Base-by-base conservation (phyloP, 1,284 basidiomycete genomes). In the Moesziomyces parantarcticus region DNA sequence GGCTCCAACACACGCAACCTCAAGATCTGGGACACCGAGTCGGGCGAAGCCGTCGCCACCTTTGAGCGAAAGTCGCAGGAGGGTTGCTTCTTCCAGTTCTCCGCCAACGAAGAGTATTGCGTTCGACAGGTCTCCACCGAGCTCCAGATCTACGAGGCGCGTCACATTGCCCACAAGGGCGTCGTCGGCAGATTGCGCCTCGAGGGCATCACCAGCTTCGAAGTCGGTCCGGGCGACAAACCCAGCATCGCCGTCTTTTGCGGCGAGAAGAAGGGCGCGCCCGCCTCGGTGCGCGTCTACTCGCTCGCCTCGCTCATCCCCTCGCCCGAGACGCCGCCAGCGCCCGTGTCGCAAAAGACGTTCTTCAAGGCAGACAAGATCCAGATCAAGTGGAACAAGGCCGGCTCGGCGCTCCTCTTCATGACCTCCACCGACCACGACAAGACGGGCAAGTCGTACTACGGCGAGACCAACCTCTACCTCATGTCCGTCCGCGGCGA, bases 331-430 rank as follows among this genome's bases (percentile, higher is more conserved):
- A 90, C 89, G 82, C 89, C 89, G 80, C 85, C 86, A 1, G 74
- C 81, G 6, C 86, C 86, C 22, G 59, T 76, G 26, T 82, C 81
- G n/a, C 85, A 86, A 76, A 98, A 98, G 87, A 92, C 90, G 1
- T 98, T 98, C 85, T 98, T 90, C 89, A 97, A 97, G 86, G 94
- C 95, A 3, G 95, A 98, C 86, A 92, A 92, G 70, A 89, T 93
- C 13, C 89, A 90, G 79, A 92, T 99, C 85, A 98, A 97, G 86
- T 98, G 96, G 96, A 98, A 98, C 85, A 89, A 89, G 18, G 89
- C 94, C 25, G 96, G 96, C 23, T 87, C 87, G 5, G 86, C 85
- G 67, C 84, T 83, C 16, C 87, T 99, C 58, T 88, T 98, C 71
- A 86, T 97, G 46, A 96, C 96, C 0, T 92, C 95, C 77, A 96